Conservation (phyloP, 139 green algal genomes). For the Closterium sp. region DNA sequence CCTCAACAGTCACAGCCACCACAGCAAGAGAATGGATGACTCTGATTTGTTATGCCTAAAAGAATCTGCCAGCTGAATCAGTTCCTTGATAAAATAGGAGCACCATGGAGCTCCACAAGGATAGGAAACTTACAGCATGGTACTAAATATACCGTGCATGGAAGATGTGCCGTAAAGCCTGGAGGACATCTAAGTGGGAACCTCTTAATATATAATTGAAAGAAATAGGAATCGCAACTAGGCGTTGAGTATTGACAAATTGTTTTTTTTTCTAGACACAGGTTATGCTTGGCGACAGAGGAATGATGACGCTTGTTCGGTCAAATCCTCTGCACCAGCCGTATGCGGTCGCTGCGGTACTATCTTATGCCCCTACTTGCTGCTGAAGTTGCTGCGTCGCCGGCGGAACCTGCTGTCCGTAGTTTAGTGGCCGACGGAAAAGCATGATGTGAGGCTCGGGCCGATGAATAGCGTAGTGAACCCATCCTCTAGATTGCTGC, state of each 20-base stretch:
- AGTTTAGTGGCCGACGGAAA: constrained; percentile 74
- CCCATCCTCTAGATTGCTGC: constrained; percentile 95
- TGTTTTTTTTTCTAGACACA: neutral
- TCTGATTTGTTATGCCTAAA: too few relatives aligned
- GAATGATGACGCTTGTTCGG: neutral
- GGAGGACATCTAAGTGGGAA: neutral
- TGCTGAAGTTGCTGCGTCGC: neutral
- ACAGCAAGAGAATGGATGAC: too few relatives aligned
- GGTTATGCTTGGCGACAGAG: neutral
- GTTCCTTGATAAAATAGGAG: too few relatives aligned
- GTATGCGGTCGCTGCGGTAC: neutral
- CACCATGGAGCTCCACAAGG: too few relatives aligned
- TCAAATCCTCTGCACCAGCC: neutral
- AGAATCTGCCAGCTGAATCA: too few relatives aligned
- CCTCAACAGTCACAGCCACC: too few relatives aligned
- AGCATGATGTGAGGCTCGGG: constrained; percentile 98
- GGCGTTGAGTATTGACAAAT: neutral
- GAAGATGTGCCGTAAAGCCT: neutral
- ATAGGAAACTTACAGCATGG: too few relatives aligned
- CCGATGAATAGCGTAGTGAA: constrained; percentile 80
- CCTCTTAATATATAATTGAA: too few relatives aligned
- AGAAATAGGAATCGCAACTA: neutral
- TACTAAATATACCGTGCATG: too few relatives aligned
- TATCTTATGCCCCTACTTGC: neutral
- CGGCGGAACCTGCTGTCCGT: constrained; percentile 26